phyloP scores from a whole-genome alignment of 176 grass and related monocot genomes.

The Aegilops sharonensis region DNA sequence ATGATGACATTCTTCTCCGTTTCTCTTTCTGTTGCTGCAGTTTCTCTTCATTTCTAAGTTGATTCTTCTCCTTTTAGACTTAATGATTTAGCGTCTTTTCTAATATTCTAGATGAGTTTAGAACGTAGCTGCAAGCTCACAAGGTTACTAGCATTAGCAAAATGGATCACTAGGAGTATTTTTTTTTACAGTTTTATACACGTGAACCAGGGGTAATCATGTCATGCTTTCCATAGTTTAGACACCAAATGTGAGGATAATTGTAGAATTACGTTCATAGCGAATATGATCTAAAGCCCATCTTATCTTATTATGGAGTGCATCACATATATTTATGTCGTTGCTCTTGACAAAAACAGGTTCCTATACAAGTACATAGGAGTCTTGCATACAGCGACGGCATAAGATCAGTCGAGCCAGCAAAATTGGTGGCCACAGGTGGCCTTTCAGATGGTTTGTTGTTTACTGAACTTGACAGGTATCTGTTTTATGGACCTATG shows the following conservation, averaged over 20 bases:
- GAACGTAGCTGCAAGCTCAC: neutral
- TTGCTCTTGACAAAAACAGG: slow-evolving; percentile 37
- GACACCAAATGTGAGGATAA: neutral
- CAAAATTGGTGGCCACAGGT: slow-evolving; percentile 41
- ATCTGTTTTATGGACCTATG: slow-evolving; percentile 19
- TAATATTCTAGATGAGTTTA: neutral
- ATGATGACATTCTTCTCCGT: slow-evolving; percentile 3
- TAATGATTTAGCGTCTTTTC: neutral
- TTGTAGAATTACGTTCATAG: neutral
- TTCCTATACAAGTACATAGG: slow-evolving; percentile 87
- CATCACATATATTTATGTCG: slow-evolving; percentile 15
- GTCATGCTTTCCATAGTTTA: neutral
- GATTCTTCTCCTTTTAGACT: neutral
- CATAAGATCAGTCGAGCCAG: slow-evolving; percentile 70
- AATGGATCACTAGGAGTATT: neutral
- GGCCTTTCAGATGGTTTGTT: slow-evolving; percentile 58
- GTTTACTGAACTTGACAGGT: slow-evolving; percentile 92
- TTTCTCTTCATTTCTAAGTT: neutral
- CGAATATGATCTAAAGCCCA: neutral
- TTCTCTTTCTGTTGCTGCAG: neutral
- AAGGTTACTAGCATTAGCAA: neutral
- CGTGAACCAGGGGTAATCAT: neutral
- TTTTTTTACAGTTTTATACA: neutral
- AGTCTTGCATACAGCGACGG: slow-evolving; percentile 84
- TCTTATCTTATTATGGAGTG: neutral